Conservation (phyloP, 306 rosid species). For the Cucumis cinereus region DNA sequence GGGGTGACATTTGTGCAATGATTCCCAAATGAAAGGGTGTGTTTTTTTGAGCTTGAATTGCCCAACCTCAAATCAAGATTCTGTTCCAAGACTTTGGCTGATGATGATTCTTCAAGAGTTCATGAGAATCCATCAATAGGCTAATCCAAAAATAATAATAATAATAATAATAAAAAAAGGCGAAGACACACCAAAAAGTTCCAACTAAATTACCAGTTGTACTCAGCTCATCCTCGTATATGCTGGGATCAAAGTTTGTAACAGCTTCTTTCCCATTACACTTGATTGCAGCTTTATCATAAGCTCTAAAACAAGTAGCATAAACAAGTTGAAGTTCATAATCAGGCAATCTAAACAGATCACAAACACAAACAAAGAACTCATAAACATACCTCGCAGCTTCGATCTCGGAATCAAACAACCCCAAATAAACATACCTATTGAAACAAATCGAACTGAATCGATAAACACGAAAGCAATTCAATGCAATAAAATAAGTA, state of each 20-base stretch:
- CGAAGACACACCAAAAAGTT: background rate
- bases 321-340: background rate
- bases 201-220: conserved; percentile 29
- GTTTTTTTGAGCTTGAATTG: conserved; percentile 17
- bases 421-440: conserved; percentile 90
- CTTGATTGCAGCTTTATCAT: conserved; percentile 95
- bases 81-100: conserved; percentile 7
- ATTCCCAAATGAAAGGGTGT: background rate
- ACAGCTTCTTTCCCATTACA: conserved; percentile 96
- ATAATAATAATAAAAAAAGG: background rate
- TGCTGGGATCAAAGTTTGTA: conserved; percentile 92
- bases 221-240: conserved; percentile 61
- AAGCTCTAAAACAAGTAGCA: conserved; percentile 42
- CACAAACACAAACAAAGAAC: background rate
- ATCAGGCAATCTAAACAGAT: background rate
- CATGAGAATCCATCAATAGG: background rate
- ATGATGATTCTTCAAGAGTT: background rate
- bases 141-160: background rate
- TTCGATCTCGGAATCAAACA: conserved; percentile 85
- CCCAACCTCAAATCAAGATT: conserved; percentile 38
- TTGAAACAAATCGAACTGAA: conserved; percentile 11
- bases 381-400: conserved; percentile 62
- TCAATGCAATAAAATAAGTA: background rate
- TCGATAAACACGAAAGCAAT: background rate
- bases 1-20: background rate